Conservation (phyloP, 352 stramenopile species). For the Pilasporangium apinafurcum region DNA sequence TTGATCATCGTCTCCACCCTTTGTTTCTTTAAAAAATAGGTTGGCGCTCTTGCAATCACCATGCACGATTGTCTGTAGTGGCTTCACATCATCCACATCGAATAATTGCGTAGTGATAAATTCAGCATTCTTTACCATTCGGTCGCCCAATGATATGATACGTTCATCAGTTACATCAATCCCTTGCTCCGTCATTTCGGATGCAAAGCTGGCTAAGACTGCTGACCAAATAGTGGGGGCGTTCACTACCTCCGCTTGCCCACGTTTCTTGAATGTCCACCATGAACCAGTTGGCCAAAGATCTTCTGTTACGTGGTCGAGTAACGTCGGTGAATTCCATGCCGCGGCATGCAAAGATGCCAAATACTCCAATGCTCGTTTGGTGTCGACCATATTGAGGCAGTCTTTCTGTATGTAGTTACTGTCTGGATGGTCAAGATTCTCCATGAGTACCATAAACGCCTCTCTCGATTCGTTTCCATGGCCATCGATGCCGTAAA, state of each 20-base stretch:
- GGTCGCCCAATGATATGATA: slow-evolving; percentile 23
- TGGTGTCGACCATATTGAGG: slow-evolving; percentile 23
- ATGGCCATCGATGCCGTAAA: slow-evolving; percentile 21
- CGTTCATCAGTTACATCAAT: too few species aligned
- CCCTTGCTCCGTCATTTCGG: slow-evolving; percentile 11
- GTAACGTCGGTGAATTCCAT: slow-evolving; percentile 13
- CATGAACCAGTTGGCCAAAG: slow-evolving; percentile 42
- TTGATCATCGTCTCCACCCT: too few species aligned
- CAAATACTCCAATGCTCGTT: slow-evolving; percentile 38
- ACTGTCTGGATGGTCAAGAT: slow-evolving; percentile 9
- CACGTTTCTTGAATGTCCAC: slow-evolving; percentile 61
- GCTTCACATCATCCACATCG: slow-evolving; percentile 4
- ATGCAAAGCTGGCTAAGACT: slow-evolving; percentile 22
- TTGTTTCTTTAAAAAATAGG: slow-evolving; percentile 45
- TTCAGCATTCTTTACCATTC: slow-evolving; percentile 34
- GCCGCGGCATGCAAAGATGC: slow-evolving; percentile 35
- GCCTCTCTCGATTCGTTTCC: slow-evolving; percentile 18
- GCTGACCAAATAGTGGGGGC: slow-evolving; percentile 29
- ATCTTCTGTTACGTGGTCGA: slow-evolving; percentile 14
- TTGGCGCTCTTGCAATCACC: slow-evolving; percentile 74
- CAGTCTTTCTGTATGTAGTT: slow-evolving; percentile 28
- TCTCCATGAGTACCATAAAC: slow-evolving; percentile 54
- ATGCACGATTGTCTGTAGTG: slow-evolving; percentile 44
- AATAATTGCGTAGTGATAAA: slow-evolving; percentile 46
- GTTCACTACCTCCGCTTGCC: slow-evolving; percentile 27